Evolutionary conservation across 805 yeast genomes (phyloP).

Genomic region (Nakazawaea anatomiae): DNA sequence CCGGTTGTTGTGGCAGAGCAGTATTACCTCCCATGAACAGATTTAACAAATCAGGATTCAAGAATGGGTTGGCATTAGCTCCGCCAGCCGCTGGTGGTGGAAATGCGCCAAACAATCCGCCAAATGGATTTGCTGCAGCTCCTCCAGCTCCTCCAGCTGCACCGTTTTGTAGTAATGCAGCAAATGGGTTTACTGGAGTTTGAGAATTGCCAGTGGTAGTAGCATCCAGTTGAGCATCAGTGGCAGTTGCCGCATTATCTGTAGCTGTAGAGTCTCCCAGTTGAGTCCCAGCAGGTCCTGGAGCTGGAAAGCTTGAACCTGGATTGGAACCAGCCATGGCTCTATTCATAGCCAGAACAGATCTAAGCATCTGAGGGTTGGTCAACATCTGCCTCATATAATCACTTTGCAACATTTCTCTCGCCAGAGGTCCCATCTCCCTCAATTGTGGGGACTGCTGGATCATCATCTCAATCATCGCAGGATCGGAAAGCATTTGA

Average conservation of each 20-base stretch:
- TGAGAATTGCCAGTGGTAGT: constrained; percentile 1
- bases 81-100: constrained; percentile 17
- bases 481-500: constrained; percentile 79
- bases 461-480: constrained; percentile 78
- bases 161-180: constrained; percentile 33
- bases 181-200: constrained; percentile 47
- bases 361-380: constrained; percentile 82
- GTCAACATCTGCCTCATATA: constrained; percentile 72
- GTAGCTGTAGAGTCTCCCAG: constrained; percentile 9
- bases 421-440: constrained; percentile 83
- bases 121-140: constrained; percentile 17
- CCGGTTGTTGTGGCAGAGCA: constrained; percentile 63
- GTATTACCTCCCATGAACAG: constrained; percentile 43
- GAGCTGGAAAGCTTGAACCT: constrained; percentile 38
- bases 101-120: constrained; percentile 16
- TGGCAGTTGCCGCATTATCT: constrained; percentile 8
- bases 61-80: constrained; percentile 28
- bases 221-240: neutral
- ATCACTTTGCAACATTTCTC: constrained; percentile 81
- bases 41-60: constrained; percentile 43
- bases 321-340: constrained; percentile 30
- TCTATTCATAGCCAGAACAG: constrained; percentile 72
- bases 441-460: constrained; percentile 80
- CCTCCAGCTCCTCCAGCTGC: constrained; percentile 16
- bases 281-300: constrained; percentile 29